Percentiles rank a stretch among this genome's conserved stretches.
Conservation (phyloP, 2,329 filamentous ascomycete species). For the Colletotrichum musae region DNA sequence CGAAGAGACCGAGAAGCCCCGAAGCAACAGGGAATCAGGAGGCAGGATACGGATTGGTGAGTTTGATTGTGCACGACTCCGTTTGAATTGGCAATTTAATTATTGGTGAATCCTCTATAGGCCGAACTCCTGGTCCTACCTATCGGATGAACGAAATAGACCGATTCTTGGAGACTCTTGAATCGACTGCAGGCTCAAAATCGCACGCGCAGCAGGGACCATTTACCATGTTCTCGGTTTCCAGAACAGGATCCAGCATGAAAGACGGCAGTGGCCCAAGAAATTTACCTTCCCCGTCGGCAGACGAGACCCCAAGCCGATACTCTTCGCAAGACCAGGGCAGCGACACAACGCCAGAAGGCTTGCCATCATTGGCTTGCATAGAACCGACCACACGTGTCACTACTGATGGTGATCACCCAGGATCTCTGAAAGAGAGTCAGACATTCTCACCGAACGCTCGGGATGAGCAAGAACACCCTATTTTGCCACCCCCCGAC, state of each 20-base stretch:
- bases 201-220: not conserved
- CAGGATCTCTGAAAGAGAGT: too few relatives aligned
- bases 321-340: too few relatives aligned
- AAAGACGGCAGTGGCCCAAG: not conserved
- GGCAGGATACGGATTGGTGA: slow-evolving; percentile 18
- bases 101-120: not conserved
- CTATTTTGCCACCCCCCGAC: not conserved
- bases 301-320: too few relatives aligned
- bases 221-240: not conserved
- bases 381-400: too few relatives aligned
- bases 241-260: too few relatives aligned
- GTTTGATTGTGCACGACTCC: not conserved
- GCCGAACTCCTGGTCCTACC: not conserved
- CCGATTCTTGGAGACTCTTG: not conserved
- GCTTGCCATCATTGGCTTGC: too few relatives aligned
- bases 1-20: not conserved
- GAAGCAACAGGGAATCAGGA: not conserved
- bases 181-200: not conserved
- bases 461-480: not conserved
- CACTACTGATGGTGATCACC: too few relatives aligned
- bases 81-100: too few relatives aligned
- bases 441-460: not conserved
- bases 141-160: not conserved
- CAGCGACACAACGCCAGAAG: too few relatives aligned
- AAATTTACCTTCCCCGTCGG: not conserved